Evolutionary conservation across 805 yeast species (phyloP), one percentile per base, ranked within the genome.

Genomic region (Spathaspora passalidarum): DNA sequence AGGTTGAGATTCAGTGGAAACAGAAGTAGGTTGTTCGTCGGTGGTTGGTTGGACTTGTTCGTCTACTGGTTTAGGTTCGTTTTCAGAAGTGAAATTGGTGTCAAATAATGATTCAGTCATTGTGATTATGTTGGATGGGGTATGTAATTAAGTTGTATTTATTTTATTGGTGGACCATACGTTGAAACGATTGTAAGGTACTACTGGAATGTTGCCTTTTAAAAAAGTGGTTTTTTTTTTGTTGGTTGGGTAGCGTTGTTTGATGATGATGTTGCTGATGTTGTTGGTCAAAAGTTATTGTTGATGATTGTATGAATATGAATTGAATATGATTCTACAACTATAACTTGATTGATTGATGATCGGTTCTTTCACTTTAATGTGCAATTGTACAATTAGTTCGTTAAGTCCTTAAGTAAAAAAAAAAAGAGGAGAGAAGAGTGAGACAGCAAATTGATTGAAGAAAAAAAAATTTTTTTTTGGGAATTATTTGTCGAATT

Each of bases 91-190:
- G 49, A 62, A 64, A 39, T 61, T 62, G 25, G 68, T 66, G 47
- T 66, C 70, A 44, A 66, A 66, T 44, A 62, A 55, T 18, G 68
- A 62, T 53, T 65, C 68, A 32, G 66, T 62, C 68, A 62, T 63
- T 19, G 38, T 17, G 21, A 26, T 10, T 26, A 10, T 10, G 32
- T 26, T 10, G 32, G 32, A n/a, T 26, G 21, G 38, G 21, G 9
- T 36, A 13, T 36, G 23, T 19, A 13, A 19, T 10, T 10, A n/a
- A 26, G 32, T n/a, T n/a, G n/a, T n/a, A n/a, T n/a, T n/a, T n/a
- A n/a, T n/a, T 29, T 29, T 29, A 29, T 3, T n/a, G 13, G 14
- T 29, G 34, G 16, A 9, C 4, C 34, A 29, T 29, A 29, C 34
- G 34, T 29, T 25, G 29, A 25, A 10, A 29, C 7, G 14, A 25